These are phyloP conservation scores for Colletotrichum spaethianum DNA, from an alignment of 2,329 filamentous ascomycete genomes.

Conservation along the genomic window DNA sequence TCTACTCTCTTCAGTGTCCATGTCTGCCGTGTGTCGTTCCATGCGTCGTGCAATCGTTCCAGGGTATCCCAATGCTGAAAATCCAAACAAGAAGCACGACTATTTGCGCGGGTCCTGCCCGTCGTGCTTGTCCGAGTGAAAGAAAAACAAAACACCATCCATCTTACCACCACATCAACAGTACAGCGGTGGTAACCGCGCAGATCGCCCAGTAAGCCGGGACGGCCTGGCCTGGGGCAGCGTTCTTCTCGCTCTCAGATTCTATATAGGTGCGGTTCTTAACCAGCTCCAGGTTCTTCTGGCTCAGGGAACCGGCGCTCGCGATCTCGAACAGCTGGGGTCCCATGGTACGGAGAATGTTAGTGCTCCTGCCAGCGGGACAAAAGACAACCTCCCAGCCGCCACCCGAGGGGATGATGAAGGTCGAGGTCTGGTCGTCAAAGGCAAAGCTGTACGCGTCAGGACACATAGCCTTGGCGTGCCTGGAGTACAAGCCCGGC, in stretches of 20 bases:
- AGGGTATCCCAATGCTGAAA: constrained; percentile 41
- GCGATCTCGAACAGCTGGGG: constrained; percentile 64
- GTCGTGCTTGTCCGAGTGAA: constrained; percentile 13
- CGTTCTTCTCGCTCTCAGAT: constrained; percentile 39
- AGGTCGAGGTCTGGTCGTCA: constrained; percentile 71
- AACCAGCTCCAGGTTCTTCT: constrained; percentile 45
- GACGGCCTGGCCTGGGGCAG: constrained; percentile 20
- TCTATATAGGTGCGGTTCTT: constrained; percentile 42
- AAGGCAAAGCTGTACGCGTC: constrained; percentile 87
- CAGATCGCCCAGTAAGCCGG: constrained; percentile 20
- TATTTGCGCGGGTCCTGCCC: constrained; percentile 38
- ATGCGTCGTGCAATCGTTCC: constrained; percentile 34
- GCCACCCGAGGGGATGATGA: constrained; percentile 76
- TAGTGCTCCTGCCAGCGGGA: constrained; percentile 72
- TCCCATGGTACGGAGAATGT: constrained; percentile 68
- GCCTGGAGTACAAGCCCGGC: constrained; percentile 77
- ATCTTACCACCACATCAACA: constrained; percentile 18
- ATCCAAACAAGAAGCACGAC: constrained; percentile 31
- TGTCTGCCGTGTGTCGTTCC: constrained; percentile 44
- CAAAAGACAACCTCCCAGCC: constrained; percentile 87
- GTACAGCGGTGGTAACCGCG: background rate
- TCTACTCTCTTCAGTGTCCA: background rate
- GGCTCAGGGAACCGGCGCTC: constrained; percentile 55
- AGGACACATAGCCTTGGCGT: constrained; percentile 82
- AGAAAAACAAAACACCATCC: background rate